A percentile compares a stretch with the other conserved stretches of the same genome.
phyloP scores from a whole-genome alignment of 2,329 filamentous ascomycete genomes.

The Periconia macrospinosa region DNA sequence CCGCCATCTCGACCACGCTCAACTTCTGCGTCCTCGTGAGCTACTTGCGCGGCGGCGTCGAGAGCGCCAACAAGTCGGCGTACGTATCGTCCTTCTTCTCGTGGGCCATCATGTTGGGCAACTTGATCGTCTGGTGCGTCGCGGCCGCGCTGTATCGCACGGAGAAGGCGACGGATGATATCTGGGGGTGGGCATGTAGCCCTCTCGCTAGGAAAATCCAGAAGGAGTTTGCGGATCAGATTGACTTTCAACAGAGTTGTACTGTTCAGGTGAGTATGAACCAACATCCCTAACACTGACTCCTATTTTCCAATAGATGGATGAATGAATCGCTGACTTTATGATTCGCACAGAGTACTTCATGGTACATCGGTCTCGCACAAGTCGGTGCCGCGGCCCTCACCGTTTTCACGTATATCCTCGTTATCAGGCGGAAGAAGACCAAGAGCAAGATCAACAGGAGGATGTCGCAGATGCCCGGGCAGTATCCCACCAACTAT shows the following conservation, averaged over 20 bases:
- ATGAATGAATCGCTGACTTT: conserved; percentile 9
- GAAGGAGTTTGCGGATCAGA: conserved; percentile 36
- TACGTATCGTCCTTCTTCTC: conserved; percentile 30
- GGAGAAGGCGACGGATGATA: conserved; percentile 42
- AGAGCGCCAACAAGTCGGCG: conserved; percentile 37
- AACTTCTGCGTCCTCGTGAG: conserved; percentile 38
- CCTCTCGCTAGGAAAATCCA: conserved; percentile 38
- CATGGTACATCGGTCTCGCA: conserved; percentile 40
- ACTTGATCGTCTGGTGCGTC: conserved; percentile 42
- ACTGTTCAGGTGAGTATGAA: conserved; percentile 34
- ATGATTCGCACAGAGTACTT: conserved; percentile 23
- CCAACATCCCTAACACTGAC: not conserved
- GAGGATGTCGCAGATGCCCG: conserved; percentile 10
- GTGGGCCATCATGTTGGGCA: conserved; percentile 30
- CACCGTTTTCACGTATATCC: conserved; percentile 30
- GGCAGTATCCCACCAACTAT: conserved; percentile 10
- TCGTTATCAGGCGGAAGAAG: conserved; percentile 27
- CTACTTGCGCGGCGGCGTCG: conserved; percentile 35
- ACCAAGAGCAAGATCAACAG: conserved; percentile 34
- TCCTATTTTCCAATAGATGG: not conserved
- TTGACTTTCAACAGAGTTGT: conserved; percentile 43
- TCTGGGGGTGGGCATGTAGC: conserved; percentile 49
- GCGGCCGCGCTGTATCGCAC: conserved; percentile 38
- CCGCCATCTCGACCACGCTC: conserved; percentile 33
- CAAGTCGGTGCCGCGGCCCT: conserved; percentile 36